Conservation (phyloP, 805 yeast species). For the Cyberlindnera nakhonratchasimensis region DNA sequence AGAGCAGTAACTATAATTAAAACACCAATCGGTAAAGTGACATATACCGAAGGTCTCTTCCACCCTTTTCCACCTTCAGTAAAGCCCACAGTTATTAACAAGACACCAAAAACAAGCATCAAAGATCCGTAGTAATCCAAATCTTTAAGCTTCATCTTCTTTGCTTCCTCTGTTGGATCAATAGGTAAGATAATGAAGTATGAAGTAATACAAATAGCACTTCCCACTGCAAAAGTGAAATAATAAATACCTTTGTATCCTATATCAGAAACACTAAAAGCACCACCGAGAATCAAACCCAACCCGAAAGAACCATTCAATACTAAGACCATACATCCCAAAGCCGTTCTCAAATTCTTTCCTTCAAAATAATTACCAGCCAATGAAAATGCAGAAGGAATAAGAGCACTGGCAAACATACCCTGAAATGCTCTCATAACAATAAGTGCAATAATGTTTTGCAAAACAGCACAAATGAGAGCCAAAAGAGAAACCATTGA, state of each 20-base stretch:
- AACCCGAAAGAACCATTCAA: constrained; percentile 34
- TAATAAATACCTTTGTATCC: constrained; percentile 40
- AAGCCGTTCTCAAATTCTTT: constrained; percentile 20
- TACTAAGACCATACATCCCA: constrained; percentile 29
- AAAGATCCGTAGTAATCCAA: constrained; percentile 36
- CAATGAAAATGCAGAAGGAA: constrained; percentile 38
- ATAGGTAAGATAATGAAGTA: constrained; percentile 31
- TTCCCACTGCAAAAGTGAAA: constrained; percentile 34
- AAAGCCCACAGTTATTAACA: constrained; percentile 41
- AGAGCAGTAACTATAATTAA: background rate
- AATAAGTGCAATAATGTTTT: constrained; percentile 32
- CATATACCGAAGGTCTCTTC: constrained; percentile 40
- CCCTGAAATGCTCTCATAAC: constrained; percentile 46
- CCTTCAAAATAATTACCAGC: constrained; percentile 31
- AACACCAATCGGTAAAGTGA: constrained; percentile 31
- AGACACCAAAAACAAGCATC: constrained; percentile 33
- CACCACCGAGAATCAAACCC: constrained; percentile 44
- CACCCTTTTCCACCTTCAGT: constrained; percentile 45
- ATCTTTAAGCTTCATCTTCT: constrained; percentile 19
- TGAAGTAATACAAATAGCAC: constrained; percentile 15
- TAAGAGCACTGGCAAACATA: constrained; percentile 37
- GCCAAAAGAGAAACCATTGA: constrained; percentile 20
- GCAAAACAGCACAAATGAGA: constrained; percentile 14
- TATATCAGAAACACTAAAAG: constrained; percentile 33
- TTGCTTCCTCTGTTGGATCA: constrained; percentile 25